phyloP scores from a whole-genome alignment of 768 basidiomycete species.

The Collybia mongolica region DNA sequence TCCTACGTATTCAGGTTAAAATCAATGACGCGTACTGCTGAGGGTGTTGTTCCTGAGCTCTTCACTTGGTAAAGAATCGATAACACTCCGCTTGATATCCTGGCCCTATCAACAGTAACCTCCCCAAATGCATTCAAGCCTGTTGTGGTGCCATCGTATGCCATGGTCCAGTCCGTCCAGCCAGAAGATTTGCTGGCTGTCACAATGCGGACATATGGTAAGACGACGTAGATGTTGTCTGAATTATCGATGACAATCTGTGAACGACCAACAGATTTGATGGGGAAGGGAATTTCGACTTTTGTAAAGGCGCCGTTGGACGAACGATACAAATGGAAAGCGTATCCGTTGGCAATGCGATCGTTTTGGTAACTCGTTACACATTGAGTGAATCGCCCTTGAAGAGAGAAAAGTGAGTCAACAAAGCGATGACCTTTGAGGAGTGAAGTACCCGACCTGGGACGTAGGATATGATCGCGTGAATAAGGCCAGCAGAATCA shows the following conservation, averaged over 20 bases:
- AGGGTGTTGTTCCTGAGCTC: slow-evolving; percentile 40
- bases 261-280: slow-evolving; percentile 42
- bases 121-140: slow-evolving; percentile 46
- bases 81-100: slow-evolving; percentile 34
- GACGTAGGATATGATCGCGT: slow-evolving; percentile 47
- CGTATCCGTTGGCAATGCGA: slow-evolving; percentile 31
- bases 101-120: slow-evolving; percentile 41
- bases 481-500: slow-evolving; percentile 42
- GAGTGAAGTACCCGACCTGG: slow-evolving; percentile 39
- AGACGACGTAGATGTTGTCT: slow-evolving; percentile 44
- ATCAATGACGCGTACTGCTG: slow-evolving; percentile 38
- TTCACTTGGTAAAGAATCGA: slow-evolving; percentile 42
- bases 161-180: slow-evolving; percentile 47
- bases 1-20: slow-evolving; percentile 35
- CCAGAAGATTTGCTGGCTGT: slow-evolving; percentile 43
- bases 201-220: slow-evolving; percentile 41
- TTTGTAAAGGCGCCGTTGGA: slow-evolving; percentile 41
- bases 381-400: slow-evolving; percentile 46
- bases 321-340: slow-evolving; percentile 44
- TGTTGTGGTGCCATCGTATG: slow-evolving; percentile 36
- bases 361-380: slow-evolving; percentile 39
- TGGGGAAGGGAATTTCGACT: slow-evolving; percentile 42
- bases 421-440: background rate
- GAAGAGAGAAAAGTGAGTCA: background rate
- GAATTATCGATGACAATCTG: slow-evolving; percentile 41